These are phyloP conservation scores for Mesembryanthemum crystallinum DNA, from an alignment of 148 eudicot species.

Conservation along the genomic window DNA sequence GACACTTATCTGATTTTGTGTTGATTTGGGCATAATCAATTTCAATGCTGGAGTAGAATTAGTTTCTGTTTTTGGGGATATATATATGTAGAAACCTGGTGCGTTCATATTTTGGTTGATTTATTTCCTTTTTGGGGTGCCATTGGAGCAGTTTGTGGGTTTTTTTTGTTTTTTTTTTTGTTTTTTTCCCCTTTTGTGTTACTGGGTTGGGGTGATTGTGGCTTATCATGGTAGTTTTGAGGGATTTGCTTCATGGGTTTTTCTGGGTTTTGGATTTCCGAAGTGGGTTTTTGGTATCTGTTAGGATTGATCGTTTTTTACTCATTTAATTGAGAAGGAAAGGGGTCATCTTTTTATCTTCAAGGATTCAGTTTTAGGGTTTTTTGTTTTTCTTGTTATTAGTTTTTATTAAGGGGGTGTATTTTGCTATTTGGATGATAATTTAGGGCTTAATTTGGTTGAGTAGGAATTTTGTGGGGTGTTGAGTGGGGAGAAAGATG, in stretches of 20 bases:
- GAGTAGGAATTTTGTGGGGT: conserved; percentile 19
- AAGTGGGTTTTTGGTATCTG: conserved; percentile 34
- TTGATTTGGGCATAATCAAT: conserved; percentile 19
- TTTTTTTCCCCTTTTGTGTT: too few species aligned
- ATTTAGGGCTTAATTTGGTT: conserved; percentile 27
- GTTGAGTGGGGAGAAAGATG: conserved; percentile 34
- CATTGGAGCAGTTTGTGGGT: conserved; percentile 19
- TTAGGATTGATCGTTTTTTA: conserved; percentile 25
- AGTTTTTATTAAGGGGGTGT: conserved; percentile 10
- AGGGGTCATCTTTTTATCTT: not conserved
- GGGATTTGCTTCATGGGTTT: conserved; percentile 51
- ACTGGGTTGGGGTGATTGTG: conserved; percentile 25
- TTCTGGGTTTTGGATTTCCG: conserved; percentile 70
- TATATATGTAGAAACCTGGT: conserved; percentile 3
- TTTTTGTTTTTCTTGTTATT: conserved; percentile 4
- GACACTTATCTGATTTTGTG: conserved; percentile 11
- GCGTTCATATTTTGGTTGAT: conserved; percentile 24
- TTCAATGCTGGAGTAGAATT: not conserved
- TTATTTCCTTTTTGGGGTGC: conserved; percentile 9
- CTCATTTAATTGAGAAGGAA: conserved; percentile 23
- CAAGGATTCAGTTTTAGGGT: conserved; percentile 18
- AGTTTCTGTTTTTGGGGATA: conserved; percentile 1
- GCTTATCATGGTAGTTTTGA: conserved; percentile 51
- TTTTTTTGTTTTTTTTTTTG: too few species aligned
- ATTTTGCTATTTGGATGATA: conserved; percentile 11